Evolutionary conservation across 768 basidiomycete genomes (phyloP).

Genomic region (Tulasnella sp.): DNA sequence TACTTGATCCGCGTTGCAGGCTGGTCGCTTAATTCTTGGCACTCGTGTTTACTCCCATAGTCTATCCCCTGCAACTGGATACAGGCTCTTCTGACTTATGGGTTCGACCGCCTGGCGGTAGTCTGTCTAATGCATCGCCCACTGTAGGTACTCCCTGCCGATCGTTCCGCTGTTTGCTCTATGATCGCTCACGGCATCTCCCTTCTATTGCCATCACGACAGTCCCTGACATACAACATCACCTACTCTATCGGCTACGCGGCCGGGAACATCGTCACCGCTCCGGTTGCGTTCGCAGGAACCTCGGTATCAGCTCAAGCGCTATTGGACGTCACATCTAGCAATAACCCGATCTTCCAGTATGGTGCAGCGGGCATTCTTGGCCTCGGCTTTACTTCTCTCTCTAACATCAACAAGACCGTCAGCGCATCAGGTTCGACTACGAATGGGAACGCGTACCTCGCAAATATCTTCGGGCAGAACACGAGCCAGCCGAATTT

Average conservation of each 20-base stretch:
- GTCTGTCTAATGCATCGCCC: constrained; percentile 24
- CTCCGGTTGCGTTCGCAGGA: constrained; percentile 60
- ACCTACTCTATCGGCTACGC: constrained; percentile 79
- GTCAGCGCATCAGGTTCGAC: constrained; percentile 48
- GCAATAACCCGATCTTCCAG: constrained; percentile 60
- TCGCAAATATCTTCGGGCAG: constrained; percentile 64
- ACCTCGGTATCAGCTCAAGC: constrained; percentile 59
- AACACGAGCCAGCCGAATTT: constrained; percentile 67
- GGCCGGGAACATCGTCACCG: constrained; percentile 50
- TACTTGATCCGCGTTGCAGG: constrained; percentile 2
- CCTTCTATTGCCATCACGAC: constrained; percentile 2
- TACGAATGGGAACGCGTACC: constrained; percentile 50
- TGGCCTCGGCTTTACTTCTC: constrained; percentile 67
- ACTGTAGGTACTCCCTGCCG: constrained; percentile 24
- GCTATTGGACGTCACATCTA: constrained; percentile 50
- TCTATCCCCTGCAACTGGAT: constrained; percentile 66
- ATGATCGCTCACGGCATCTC: too few species aligned
- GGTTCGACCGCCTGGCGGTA: constrained; percentile 30
- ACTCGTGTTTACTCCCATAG: constrained; percentile 29
- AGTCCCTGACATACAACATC: constrained; percentile 47
- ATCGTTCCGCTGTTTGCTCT: too few species aligned
- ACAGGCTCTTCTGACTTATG: constrained; percentile 81
- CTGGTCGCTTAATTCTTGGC: constrained; percentile 5
- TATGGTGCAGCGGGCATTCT: constrained; percentile 64
- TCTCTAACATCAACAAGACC: constrained; percentile 58